Percentiles rank a stretch among this genome's conserved stretches.
phyloP scores from a whole-genome alignment of 768 basidiomycete species.

The Chalciporus sphaerocephalus region DNA sequence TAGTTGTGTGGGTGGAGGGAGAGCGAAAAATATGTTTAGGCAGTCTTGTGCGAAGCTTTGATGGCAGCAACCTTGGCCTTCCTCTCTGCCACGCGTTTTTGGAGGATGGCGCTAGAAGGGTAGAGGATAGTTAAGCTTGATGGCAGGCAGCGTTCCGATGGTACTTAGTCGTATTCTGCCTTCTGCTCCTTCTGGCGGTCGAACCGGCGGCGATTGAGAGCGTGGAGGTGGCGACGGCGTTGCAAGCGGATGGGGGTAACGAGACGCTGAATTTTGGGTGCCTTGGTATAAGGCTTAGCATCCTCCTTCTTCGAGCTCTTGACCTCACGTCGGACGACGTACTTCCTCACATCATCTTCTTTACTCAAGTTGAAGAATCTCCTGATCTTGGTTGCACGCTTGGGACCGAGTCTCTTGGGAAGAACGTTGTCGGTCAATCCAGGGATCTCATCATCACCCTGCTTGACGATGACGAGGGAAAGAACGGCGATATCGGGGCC shows the following conservation, averaged over 20 bases:
- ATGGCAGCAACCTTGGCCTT: slow-evolving; percentile 86
- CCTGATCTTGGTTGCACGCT: slow-evolving; percentile 96
- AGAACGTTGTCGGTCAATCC: slow-evolving; percentile 89
- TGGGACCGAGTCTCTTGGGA: slow-evolving; percentile 94
- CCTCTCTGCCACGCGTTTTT: slow-evolving; percentile 90
- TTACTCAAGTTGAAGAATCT: slow-evolving; percentile 96
- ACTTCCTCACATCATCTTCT: slow-evolving; percentile 98
- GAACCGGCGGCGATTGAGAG: slow-evolving; percentile 83
- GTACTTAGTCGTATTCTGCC: slow-evolving; percentile 79
- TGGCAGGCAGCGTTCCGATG: background rate
- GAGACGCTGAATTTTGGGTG: slow-evolving; percentile 95
- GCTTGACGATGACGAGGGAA: slow-evolving; percentile 91
- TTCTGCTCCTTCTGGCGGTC: slow-evolving; percentile 95
- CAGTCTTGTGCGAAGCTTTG: slow-evolving; percentile 73
- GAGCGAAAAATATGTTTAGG: slow-evolving; percentile 9
- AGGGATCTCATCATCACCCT: slow-evolving; percentile 86
- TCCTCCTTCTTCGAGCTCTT: slow-evolving; percentile 81
- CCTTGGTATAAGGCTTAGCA: slow-evolving; percentile 95
- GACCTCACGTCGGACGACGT: slow-evolving; percentile 91
- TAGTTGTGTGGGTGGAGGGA: slow-evolving; percentile 4
- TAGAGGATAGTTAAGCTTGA: background rate
- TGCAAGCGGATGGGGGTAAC: slow-evolving; percentile 95
- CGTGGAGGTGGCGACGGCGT: slow-evolving; percentile 87
- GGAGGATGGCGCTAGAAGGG: slow-evolving; percentile 53
- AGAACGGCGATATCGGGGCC: slow-evolving; percentile 95